These are phyloP conservation scores for Tetrapisispora taiwanensis DNA, from an alignment of 805 yeast genomes.

Conservation along the genomic window DNA sequence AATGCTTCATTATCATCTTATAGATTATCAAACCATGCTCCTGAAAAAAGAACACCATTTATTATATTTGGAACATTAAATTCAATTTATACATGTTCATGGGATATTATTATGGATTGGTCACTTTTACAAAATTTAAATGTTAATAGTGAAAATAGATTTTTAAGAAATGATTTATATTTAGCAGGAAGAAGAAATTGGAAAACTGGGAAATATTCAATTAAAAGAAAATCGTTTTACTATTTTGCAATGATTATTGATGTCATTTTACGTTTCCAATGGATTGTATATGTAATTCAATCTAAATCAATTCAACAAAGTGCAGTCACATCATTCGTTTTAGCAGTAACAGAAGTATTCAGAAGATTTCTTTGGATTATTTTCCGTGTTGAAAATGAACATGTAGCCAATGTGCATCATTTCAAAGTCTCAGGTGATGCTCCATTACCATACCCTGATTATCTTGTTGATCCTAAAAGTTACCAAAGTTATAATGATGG, in stretches of 20 bases:
- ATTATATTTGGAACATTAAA: conserved; percentile 68
- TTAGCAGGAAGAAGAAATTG: conserved; percentile 37
- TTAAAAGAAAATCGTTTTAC: conserved; percentile 38
- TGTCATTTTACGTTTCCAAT: conserved; percentile 70
- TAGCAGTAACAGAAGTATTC: conserved; percentile 72
- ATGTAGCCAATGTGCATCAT: conserved; percentile 76
- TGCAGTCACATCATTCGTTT: conserved; percentile 72
- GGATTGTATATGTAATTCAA: conserved; percentile 84
- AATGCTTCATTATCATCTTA: conserved; percentile 68
- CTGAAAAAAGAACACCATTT: conserved; percentile 43
- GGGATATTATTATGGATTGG: conserved; percentile 98
- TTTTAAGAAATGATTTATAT: conserved; percentile 64
- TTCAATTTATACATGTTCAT: conserved; percentile 54
- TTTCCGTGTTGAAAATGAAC: conserved; percentile 94
- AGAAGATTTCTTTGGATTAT: conserved; percentile 85
- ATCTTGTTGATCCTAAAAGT: not conserved
- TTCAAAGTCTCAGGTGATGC: conserved; percentile 83
- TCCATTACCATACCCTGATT: conserved; percentile 63
- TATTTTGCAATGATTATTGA: conserved; percentile 68
- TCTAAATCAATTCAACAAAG: conserved; percentile 73
- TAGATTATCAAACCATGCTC: conserved; percentile 34
- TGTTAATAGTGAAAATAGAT: conserved; percentile 35
- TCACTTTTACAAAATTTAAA: conserved; percentile 52
- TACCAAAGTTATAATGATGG: not conserved
- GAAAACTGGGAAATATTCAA: conserved; percentile 26